A percentile compares a stretch with the other conserved stretches of the same genome.
Conservation (phyloP, 805 yeast genomes). For the Barnettozyma californica region DNA sequence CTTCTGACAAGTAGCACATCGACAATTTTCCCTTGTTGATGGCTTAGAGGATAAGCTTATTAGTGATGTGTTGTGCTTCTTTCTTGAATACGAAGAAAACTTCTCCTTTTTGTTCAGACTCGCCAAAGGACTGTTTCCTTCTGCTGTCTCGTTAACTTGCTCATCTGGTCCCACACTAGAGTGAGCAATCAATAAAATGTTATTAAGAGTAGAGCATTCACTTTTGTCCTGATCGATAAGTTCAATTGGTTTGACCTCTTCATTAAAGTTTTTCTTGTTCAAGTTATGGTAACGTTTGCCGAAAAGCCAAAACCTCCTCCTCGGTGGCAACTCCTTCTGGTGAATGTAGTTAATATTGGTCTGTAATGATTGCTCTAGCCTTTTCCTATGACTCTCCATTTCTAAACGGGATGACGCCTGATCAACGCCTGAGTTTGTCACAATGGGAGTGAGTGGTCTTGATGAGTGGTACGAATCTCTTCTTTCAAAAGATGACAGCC, state of each 20-base stretch:
- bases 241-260: not conserved
- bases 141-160: not conserved
- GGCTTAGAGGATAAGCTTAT: constrained; percentile 3
- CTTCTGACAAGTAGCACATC: constrained; percentile 4
- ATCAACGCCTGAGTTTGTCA: not conserved
- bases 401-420: not conserved
- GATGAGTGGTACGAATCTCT: not conserved
- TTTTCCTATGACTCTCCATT: constrained; percentile 3
- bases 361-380: constrained; percentile 3
- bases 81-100: constrained; percentile 13
- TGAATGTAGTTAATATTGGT: constrained; percentile 13
- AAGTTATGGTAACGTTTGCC: constrained; percentile 7
- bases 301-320: constrained; percentile 13
- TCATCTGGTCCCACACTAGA: constrained; percentile 4
- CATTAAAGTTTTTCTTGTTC: not conserved
- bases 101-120: not conserved
- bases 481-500: constrained; percentile 4
- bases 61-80: constrained; percentile 5
- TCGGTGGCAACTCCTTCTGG: constrained; percentile 3
- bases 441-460: not conserved
- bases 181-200: constrained; percentile 14
- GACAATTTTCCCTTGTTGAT: constrained; percentile 3
- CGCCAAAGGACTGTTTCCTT: not conserved
- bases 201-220: not conserved
- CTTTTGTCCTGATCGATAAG: constrained; percentile 1